Conservation (phyloP, 2,329 filamentous ascomycete species). For the Lachnellula hyalina region DNA sequence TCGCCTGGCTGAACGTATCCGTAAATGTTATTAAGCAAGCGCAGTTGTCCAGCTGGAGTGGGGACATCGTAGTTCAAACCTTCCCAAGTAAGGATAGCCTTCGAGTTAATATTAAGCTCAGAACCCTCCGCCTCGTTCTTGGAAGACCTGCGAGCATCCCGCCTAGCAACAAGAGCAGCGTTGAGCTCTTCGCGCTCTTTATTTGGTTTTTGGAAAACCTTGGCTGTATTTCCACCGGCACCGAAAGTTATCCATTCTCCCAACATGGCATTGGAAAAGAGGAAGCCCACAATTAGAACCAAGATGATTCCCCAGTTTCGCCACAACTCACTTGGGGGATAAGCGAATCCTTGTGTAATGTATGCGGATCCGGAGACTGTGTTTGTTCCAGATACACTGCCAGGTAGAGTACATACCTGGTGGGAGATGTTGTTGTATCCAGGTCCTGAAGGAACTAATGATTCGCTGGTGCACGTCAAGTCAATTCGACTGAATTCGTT, state of each 20-base stretch:
- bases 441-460: slow-evolving; percentile 65
- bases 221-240: slow-evolving; percentile 74
- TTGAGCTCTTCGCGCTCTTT: slow-evolving; percentile 63
- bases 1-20: slow-evolving; percentile 58
- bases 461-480: slow-evolving; percentile 62
- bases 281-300: slow-evolving; percentile 68
- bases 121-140: slow-evolving; percentile 39
- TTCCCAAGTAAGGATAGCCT: slow-evolving; percentile 78
- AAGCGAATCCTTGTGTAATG: slow-evolving; percentile 63
- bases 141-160: slow-evolving; percentile 46
- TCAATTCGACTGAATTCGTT: slow-evolving; percentile 73
- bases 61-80: slow-evolving; percentile 73
- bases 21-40: slow-evolving; percentile 54
- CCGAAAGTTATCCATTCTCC: slow-evolving; percentile 76
- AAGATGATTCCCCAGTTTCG: slow-evolving; percentile 79
- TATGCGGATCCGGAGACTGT: slow-evolving; percentile 64
- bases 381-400: slow-evolving; percentile 60
- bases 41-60: slow-evolving; percentile 38
- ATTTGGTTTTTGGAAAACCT: slow-evolving; percentile 68
- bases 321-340: slow-evolving; percentile 65
- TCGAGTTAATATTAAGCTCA: slow-evolving; percentile 53
- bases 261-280: slow-evolving; percentile 68
- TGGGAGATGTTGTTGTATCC: slow-evolving; percentile 66
- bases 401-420: slow-evolving; percentile 76
- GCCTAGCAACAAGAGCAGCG: slow-evolving; percentile 53